Conservation (phyloP, 805 yeast species). For the Wickerhamiella sergipiensis region DNA sequence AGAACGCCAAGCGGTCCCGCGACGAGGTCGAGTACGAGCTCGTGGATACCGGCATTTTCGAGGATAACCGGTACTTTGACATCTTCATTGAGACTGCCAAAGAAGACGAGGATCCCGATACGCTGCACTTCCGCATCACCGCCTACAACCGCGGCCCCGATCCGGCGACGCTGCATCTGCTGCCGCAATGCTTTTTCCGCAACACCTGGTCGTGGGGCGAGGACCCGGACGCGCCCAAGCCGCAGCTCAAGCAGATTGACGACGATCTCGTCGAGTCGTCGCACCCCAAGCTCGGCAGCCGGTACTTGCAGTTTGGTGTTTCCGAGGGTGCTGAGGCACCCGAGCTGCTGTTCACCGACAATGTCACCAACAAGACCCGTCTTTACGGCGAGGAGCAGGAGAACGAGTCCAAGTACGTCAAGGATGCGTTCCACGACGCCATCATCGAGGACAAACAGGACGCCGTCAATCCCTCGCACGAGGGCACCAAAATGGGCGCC, state of each 20-base stretch:
- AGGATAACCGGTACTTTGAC: slow-evolving; percentile 67
- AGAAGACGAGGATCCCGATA: slow-evolving; percentile 67
- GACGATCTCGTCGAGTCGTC: slow-evolving; percentile 40
- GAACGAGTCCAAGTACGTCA: slow-evolving; percentile 48
- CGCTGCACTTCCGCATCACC: slow-evolving; percentile 66
- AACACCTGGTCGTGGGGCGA: slow-evolving; percentile 90
- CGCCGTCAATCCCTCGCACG: slow-evolving; percentile 53
- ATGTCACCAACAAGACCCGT: slow-evolving; percentile 64
- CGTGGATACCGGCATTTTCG: slow-evolving; percentile 56
- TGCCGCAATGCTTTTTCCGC: slow-evolving; percentile 75
- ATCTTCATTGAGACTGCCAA: slow-evolving; percentile 85
- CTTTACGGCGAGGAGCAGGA: slow-evolving; percentile 42
- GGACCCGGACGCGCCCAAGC: slow-evolving; percentile 26
- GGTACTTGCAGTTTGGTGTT: slow-evolving; percentile 40
- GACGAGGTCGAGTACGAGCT: slow-evolving; percentile 67
- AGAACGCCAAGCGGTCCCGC: slow-evolving; percentile 52
- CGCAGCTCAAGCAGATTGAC: slow-evolving; percentile 30
- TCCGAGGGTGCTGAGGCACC: slow-evolving; percentile 38
- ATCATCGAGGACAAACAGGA: slow-evolving; percentile 45
- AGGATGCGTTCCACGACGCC: slow-evolving; percentile 86
- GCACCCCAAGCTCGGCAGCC: slow-evolving; percentile 56
- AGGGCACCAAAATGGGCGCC: slow-evolving; percentile 78
- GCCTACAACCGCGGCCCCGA: slow-evolving; percentile 74
- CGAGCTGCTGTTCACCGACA: slow-evolving; percentile 67
- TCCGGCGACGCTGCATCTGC: slow-evolving; percentile 75